Percentiles rank a stretch among this genome's conserved stretches.
Evolutionary conservation across 2,329 filamentous ascomycete species (phyloP).

Genomic region (Ascochyta viciae-villosae): DNA sequence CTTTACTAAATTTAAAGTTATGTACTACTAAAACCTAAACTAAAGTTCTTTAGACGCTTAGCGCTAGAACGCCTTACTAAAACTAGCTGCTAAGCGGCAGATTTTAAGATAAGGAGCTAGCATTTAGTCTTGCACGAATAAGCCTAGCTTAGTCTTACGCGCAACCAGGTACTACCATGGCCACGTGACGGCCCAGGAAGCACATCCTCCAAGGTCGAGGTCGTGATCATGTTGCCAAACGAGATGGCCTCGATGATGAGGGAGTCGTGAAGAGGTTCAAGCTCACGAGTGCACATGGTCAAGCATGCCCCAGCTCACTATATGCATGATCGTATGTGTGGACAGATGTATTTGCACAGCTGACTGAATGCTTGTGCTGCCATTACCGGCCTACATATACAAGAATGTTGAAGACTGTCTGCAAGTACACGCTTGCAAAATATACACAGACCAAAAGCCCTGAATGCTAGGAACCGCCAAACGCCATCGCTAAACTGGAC

Average conservation of each 20-base stretch:
- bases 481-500: slow-evolving; percentile 37
- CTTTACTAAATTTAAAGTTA: no score
- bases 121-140: no score
- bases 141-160: no score
- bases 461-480: slow-evolving; percentile 6
- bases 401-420: not conserved
- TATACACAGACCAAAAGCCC: not conserved
- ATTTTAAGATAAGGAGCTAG: not conserved
- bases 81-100: no score
- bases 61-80: no score
- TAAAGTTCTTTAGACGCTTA: no score
- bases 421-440: not conserved
- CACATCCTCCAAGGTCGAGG: no score
- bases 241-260: not conserved
- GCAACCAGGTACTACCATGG: not conserved
- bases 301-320: not conserved
- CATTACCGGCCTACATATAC: not conserved
- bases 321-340: not conserved
- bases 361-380: not conserved
- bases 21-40: no score
- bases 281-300: slow-evolving; percentile 1
- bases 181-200: not conserved
- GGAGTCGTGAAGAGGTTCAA: not conserved
- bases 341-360: not conserved
- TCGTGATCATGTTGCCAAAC: not conserved